Evolutionary conservation across 2,329 filamentous ascomycete genomes (phyloP).

Genomic region (Fusarium virguliforme): DNA sequence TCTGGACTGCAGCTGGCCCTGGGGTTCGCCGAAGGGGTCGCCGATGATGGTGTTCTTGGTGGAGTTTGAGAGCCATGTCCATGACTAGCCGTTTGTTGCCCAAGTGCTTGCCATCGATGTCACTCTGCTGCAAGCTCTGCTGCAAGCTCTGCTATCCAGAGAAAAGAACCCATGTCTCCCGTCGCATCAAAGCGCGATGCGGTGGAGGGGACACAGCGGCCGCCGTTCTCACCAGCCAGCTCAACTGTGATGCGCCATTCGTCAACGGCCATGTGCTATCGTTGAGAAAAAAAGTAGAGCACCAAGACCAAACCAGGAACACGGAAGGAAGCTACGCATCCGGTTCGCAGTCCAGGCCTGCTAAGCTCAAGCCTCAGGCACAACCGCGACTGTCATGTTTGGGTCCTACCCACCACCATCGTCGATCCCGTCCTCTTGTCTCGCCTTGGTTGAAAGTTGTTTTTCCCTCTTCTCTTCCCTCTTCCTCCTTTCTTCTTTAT

Average conservation of each 20-base stretch:
- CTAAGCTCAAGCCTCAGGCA: slow-evolving; percentile 46
- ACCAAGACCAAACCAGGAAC: slow-evolving; percentile 27
- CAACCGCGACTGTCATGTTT: slow-evolving; percentile 43
- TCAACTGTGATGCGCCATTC: slow-evolving; percentile 25
- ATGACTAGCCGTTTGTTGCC: slow-evolving; percentile 35
- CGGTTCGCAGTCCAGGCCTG: slow-evolving; percentile 20
- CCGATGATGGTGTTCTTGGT: slow-evolving; percentile 45
- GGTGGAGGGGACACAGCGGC: slow-evolving; percentile 39
- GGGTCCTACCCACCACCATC: slow-evolving; percentile 50
- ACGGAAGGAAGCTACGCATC: slow-evolving; percentile 32
- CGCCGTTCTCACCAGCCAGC: slow-evolving; percentile 40
- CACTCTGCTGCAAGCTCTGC: slow-evolving; percentile 26
- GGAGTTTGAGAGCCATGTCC: slow-evolving; percentile 39
- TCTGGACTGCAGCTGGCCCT: slow-evolving; percentile 10
- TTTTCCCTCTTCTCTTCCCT: slow-evolving; percentile 38
- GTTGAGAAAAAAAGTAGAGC: slow-evolving; percentile 20
- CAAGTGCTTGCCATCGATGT: slow-evolving; percentile 37
- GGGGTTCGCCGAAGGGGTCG: slow-evolving; percentile 36
- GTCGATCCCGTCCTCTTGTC: slow-evolving; percentile 43
- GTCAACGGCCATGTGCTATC: slow-evolving; percentile 39
- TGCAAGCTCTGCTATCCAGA: slow-evolving; percentile 33
- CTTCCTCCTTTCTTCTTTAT: slow-evolving; percentile 17
- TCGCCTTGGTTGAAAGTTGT: slow-evolving; percentile 34
- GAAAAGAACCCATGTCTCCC: slow-evolving; percentile 35
- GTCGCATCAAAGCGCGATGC: slow-evolving; percentile 19